Percentiles rank a stretch among this genome's conserved stretches.
Evolutionary conservation across 805 yeast species (phyloP).

Genomic region (Candida insectalens): DNA sequence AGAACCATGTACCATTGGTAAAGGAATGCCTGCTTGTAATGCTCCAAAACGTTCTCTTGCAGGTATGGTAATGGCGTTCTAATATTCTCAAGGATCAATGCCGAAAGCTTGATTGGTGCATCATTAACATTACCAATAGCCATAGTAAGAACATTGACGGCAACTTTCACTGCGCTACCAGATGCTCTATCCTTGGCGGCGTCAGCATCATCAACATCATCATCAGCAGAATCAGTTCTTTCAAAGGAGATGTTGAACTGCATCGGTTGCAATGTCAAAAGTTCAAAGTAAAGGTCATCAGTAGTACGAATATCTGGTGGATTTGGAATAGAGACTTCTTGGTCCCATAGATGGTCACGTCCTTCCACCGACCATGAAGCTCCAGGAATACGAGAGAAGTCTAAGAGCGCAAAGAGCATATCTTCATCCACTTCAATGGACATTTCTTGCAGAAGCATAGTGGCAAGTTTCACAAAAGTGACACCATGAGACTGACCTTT

Average conservation of each 20-base stretch:
- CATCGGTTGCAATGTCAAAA: constrained; percentile 85
- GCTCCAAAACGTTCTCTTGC: constrained; percentile 62
- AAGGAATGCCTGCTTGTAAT: constrained; percentile 85
- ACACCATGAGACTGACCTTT: constrained; percentile 91
- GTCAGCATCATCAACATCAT: constrained; percentile 44
- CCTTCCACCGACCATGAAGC: constrained; percentile 54
- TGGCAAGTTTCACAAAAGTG: constrained; percentile 81
- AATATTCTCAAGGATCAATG: constrained; percentile 79
- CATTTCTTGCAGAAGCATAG: constrained; percentile 80
- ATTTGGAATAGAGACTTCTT: constrained; percentile 55
- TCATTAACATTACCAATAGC: constrained; percentile 95
- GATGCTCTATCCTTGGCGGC: constrained; percentile 43
- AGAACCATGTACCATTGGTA: constrained; percentile 86
- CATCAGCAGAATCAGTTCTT: constrained; percentile 55
- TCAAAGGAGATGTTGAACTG: constrained; percentile 84
- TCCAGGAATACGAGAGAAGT: constrained; percentile 73
- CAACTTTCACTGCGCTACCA: constrained; percentile 61
- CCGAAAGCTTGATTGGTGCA: constrained; percentile 87
- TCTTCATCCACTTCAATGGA: constrained; percentile 92
- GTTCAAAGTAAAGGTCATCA: constrained; percentile 83
- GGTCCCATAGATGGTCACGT: constrained; percentile 46
- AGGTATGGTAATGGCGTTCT: constrained; percentile 77
- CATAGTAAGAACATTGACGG: constrained; percentile 84
- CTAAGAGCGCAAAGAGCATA: constrained; percentile 71
- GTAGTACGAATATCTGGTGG: constrained; percentile 43